A percentile compares a stretch with the other conserved stretches of the same genome.
Conservation (phyloP, 805 yeast genomes). For the Candida anglica region DNA sequence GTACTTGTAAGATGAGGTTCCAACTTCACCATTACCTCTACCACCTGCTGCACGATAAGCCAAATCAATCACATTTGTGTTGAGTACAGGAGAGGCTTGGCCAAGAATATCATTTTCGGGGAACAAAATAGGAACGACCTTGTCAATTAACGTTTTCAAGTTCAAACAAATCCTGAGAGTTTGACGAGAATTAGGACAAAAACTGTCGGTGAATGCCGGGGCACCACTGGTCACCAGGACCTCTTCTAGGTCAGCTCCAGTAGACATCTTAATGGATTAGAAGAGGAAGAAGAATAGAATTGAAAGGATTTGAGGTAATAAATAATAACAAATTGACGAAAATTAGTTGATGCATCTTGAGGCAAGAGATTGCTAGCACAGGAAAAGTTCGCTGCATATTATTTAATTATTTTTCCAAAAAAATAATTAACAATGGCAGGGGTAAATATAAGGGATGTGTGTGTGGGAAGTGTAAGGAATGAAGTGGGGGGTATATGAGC, state of each 20-base stretch:
- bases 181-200: constrained; percentile 62
- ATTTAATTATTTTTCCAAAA: too few species aligned
- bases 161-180: constrained; percentile 66
- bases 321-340: too few species aligned
- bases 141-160: constrained; percentile 69
- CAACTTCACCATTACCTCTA: constrained; percentile 51
- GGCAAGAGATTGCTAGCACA: too few species aligned
- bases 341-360: too few species aligned
- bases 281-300: not conserved
- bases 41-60: constrained; percentile 81
- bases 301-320: too few species aligned
- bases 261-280: not conserved
- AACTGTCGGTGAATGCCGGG: constrained; percentile 10
- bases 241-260: not conserved
- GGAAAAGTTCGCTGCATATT: too few species aligned
- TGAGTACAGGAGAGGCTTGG: constrained; percentile 59
- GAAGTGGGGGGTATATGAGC: too few species aligned
- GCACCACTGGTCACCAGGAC: not conserved
- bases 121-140: constrained; percentile 64
- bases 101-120: constrained; percentile 45
- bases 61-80: constrained; percentile 52
- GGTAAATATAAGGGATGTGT: too few species aligned
- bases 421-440: too few species aligned
- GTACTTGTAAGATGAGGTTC: constrained; percentile 57
- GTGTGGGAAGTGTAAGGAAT: too few species aligned